Conservation (phyloP, 345 rosid species). For the Garcia nutans region DNA sequence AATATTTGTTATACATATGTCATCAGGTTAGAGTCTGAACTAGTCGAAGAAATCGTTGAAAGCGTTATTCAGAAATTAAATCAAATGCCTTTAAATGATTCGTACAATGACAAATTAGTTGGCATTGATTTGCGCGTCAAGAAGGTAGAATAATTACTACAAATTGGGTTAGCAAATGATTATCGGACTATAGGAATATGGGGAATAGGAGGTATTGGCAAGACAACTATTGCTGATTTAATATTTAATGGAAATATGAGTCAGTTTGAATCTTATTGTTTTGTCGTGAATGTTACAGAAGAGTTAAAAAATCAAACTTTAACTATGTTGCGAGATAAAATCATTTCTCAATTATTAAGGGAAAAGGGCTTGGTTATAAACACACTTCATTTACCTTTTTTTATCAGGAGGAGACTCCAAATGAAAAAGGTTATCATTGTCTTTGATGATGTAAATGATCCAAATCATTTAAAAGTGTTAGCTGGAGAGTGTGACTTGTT, state of each 20-base stretch:
- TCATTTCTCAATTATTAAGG: background rate
- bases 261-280: background rate
- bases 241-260: background rate
- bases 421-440: background rate
- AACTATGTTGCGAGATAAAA: background rate
- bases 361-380: background rate
- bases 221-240: background rate
- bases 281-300: background rate
- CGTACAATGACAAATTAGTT: background rate
- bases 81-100: background rate
- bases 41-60: background rate
- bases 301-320: background rate
- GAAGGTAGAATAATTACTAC: background rate
- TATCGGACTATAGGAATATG: background rate
- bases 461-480: too few relatives aligned
- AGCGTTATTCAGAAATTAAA: background rate
- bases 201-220: slow-evolving; percentile 7
- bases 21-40: background rate
- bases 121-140: background rate
- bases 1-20: background rate
- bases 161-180: background rate
- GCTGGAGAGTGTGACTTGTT: background rate
- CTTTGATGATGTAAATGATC: background rate
- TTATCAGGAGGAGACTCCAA: background rate
- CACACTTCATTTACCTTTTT: background rate